Evolutionary conservation across 2,329 filamentous ascomycete species (phyloP), one percentile per base, ranked within the genome.

Genomic region (Rutstroemia sydowiana): DNA sequence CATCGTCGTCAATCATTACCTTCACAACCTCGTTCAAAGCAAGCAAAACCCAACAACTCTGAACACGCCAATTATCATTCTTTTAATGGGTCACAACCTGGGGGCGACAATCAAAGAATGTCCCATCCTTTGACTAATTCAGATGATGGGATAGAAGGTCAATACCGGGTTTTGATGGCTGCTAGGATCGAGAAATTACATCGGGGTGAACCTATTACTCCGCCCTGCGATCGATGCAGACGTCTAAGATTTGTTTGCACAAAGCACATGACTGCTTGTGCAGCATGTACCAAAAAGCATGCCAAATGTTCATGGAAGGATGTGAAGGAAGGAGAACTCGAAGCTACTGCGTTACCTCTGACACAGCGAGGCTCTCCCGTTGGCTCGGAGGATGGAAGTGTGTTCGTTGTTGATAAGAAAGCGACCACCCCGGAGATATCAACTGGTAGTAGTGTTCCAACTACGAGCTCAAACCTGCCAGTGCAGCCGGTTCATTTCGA

Each of bases 231-330:
- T 65, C 77, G 88, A 34, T 95, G 89, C 65, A 78, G 89, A 41
- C 77, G 89, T 28, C 73, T 95, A 14, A 83, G 87, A 58, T 87
- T 90, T 71, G 81, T 88, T 53, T 95, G 89, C 56, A 73, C 91
- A 44, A 95, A 95, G 69, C 87, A 95, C 57, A 73, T 93, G 36
- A 95, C 88, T 0, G 88, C 88, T 8, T 95, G 90, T 64, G 81
- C 85, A 67, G 88, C 88, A 20, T 95, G 89, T 67, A 95, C 89
- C 0, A 91, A 88, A 66, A 95, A 95, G 66, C 89, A 95, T 65
- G 88, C 88, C 18, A 91, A 90, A 62, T 95, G 89, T 66, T 84
- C 82, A 13, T 95, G 89, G 89, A 87, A 84, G 59, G 82, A 86
- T 41, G 80, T 93, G n/a, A 82, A 81, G 14, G 81, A 88, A 30